These are phyloP conservation scores for Vitis hybrid DNA, from an alignment of 177 flowering plant species.

Conservation along the genomic window DNA sequence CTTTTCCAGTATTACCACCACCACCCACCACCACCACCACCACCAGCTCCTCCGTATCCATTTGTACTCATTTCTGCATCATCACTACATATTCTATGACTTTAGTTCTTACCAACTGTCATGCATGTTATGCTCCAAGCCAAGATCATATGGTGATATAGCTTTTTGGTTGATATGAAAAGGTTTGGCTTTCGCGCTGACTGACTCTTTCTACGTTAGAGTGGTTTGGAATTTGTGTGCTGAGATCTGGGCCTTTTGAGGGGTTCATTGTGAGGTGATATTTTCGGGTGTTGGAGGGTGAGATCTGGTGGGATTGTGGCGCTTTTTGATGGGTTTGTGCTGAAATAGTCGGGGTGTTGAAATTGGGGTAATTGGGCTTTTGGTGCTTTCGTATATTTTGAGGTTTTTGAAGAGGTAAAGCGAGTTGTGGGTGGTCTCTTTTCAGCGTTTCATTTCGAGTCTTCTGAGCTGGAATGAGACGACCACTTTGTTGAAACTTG, in stretches of 20 bases:
- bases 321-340: conserved; percentile 3
- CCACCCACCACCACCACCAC: conserved; percentile 5
- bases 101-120: too few relatives aligned
- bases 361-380: conserved; percentile 5
- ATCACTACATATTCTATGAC: neutral
- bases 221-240: neutral
- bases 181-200: neutral
- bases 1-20: conserved; percentile 1
- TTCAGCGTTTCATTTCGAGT: neutral
- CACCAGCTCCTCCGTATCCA: conserved; percentile 3
- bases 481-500: conserved; percentile 8
- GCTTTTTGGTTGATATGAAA: neutral
- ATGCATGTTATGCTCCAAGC: too few relatives aligned
- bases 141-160: neutral
- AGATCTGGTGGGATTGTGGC: conserved; percentile 16
- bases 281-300: conserved; percentile 1
- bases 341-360: neutral
- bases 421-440: conserved; percentile 3
- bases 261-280: neutral
- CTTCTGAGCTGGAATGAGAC: conserved; percentile 13
- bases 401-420: neutral
- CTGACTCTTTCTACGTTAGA: too few relatives aligned
- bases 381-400: neutral
- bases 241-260: conserved; percentile 19
- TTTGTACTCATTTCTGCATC: conserved; percentile 6